Evolutionary conservation across 2,329 filamentous ascomycete genomes (phyloP).

Genomic region (Neonectria coccinea): DNA sequence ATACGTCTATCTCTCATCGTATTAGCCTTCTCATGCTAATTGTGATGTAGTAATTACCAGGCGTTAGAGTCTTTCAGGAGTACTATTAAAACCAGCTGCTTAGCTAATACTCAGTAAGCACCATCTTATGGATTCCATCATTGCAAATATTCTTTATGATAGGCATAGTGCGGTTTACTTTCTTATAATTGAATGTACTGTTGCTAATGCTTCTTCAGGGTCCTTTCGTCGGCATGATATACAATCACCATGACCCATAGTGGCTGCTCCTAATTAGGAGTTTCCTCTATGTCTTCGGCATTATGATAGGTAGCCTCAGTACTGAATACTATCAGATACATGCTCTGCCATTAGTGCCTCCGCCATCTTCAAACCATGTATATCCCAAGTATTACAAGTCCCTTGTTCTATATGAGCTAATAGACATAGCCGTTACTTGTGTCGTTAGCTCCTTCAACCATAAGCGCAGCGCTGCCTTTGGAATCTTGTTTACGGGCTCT

Average conservation of each 20-base stretch:
- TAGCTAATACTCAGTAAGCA: conserved; percentile 60
- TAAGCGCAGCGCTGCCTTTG: conserved; percentile 14
- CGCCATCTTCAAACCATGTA: conserved; percentile 48
- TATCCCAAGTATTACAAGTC: not conserved
- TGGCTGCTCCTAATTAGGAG: conserved; percentile 64
- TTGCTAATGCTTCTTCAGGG: conserved; percentile 51
- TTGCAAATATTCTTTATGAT: conserved; percentile 67
- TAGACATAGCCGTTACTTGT: not conserved
- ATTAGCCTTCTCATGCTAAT: not conserved
- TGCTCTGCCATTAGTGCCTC: conserved; percentile 51
- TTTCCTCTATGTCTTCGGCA: conserved; percentile 67
- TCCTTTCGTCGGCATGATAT: conserved; percentile 70
- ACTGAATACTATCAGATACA: conserved; percentile 55
- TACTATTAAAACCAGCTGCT: conserved; percentile 65
- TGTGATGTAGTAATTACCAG: conserved; percentile 29
- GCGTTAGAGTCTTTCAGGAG: conserved; percentile 65
- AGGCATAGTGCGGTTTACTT: conserved; percentile 36
- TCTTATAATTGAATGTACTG: too few relatives aligned
- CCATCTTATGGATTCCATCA: conserved; percentile 70
- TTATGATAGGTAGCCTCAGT: conserved; percentile 71
- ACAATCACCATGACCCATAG: conserved; percentile 71
- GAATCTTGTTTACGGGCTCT: conserved; percentile 14
- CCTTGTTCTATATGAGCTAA: not conserved
- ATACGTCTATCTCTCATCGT: conserved; percentile 46
- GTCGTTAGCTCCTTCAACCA: conserved; percentile 12